A percentile compares a stretch with the other conserved stretches of the same genome.
phyloP scores from a whole-genome alignment of 1,284 basidiomycete genomes.

The Polyporus tsugae region DNA sequence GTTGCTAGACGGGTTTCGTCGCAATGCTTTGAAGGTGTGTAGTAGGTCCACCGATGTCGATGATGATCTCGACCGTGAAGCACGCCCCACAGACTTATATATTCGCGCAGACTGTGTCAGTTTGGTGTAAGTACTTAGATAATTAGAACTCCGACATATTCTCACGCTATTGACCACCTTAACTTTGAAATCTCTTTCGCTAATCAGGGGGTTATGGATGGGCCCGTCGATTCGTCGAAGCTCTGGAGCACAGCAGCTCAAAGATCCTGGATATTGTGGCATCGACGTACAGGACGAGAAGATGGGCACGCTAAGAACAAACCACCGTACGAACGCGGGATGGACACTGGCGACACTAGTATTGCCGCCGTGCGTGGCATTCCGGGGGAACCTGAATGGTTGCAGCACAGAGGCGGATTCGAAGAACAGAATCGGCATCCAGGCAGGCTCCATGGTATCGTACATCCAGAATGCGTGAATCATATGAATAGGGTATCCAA shows the following conservation, averaged over 20 bases:
- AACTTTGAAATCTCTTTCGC: too few relatives aligned
- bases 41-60: background rate
- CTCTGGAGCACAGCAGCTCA: background rate
- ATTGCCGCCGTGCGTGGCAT: background rate
- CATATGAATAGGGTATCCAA: conserved; percentile 33
- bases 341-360: background rate
- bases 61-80: background rate
- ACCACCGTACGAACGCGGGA: background rate
- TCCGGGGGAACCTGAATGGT: background rate
- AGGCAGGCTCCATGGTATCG: conserved; percentile 21
- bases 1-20: background rate
- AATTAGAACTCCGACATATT: too few relatives aligned
- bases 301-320: background rate
- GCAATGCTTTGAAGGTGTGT: background rate
- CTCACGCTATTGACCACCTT: too few relatives aligned
- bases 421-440: conserved; percentile 6
- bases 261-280: background rate
- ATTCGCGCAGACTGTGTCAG: too few relatives aligned
- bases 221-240: too few relatives aligned
- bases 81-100: background rate
- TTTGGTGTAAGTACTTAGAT: too few relatives aligned
- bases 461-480: conserved; percentile 23
- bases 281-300: background rate
- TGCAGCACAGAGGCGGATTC: background rate
- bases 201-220: background rate